Conservation (phyloP, 306 rosid genomes). For the Alnus rubra region DNA sequence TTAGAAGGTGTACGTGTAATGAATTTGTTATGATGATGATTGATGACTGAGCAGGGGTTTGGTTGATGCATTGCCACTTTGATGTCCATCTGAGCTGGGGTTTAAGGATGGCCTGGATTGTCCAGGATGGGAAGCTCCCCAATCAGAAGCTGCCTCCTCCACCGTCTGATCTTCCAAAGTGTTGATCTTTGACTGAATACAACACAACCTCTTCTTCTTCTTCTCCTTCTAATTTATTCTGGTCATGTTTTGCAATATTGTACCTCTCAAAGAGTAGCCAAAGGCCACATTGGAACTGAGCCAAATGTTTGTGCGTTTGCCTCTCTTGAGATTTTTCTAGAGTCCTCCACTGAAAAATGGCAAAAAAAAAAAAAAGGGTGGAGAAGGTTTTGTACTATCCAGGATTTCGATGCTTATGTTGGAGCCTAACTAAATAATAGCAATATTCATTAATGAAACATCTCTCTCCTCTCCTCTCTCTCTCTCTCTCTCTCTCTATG, state of each 20-base stretch:
- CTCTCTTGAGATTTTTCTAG: conserved; percentile 3
- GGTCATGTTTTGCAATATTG: background rate
- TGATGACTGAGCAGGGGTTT: conserved; percentile 47
- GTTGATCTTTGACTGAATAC: conserved; percentile 39
- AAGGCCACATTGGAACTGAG: conserved; percentile 8
- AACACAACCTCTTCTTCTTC: background rate
- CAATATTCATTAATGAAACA: background rate
- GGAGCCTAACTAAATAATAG: background rate
- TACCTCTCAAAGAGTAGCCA: conserved; percentile 4
- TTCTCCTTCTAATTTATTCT: background rate
- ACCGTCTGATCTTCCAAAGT: conserved; percentile 74
- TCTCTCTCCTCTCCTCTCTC: background rate
- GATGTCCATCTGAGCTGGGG: conserved; percentile 84
- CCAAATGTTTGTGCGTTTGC: background rate
- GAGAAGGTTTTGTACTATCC: conserved; percentile 10
- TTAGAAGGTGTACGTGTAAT: too few relatives aligned
- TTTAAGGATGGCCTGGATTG: conserved; percentile 74
- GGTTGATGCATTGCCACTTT: conserved; percentile 81
- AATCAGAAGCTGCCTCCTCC: conserved; percentile 88
- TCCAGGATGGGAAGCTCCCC: conserved; percentile 72
- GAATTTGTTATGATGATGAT: background rate
- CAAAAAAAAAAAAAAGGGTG: background rate
- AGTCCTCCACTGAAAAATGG: background rate
- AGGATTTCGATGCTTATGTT: conserved; percentile 7
- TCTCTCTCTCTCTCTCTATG: background rate